Base-by-base conservation (phyloP, 768 basidiomycete genomes). In the Rhizopogon vinicolor region DNA sequence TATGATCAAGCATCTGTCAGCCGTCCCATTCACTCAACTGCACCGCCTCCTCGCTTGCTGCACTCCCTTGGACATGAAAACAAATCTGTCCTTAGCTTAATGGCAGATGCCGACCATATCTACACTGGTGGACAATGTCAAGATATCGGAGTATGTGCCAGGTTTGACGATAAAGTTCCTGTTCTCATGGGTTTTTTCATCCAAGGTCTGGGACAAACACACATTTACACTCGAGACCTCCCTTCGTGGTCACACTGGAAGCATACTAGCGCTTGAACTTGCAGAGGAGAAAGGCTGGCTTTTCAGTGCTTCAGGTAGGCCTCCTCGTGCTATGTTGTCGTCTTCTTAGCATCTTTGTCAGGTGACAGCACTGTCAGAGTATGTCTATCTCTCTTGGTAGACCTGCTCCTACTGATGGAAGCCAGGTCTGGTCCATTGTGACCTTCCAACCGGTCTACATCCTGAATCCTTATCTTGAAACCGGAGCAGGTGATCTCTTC, bases 301-400 rank as follows among this genome's bases (percentile, higher is more conserved):
- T 28, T 90, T 97, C 64, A 96, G 93, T 60, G 87, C 92, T 5
- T 93, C 92, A 44, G 89, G 93, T 90, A 67, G 56, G 79, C 62
- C 10, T 52, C 35, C 0, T 29, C 13, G 19, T 37, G 1, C 44
- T 48, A 40, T 44, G 19, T 49, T 45, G 39, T 16, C 16, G 5
- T 37, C 40, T 28, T 13, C 45, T 54, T 51, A 56, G 51, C 22
- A 60, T 6, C 16, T 48, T 56, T 41, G 49, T 10, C 52, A 93
- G 93, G 91, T 12, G 93, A 95, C 60, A 92, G 91, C 61, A 94
- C 92, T 7, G 79, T 97, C 40, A 75, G 93, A 63, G 91, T 93
- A 67, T 49, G 83, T 74, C 43, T 37, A 16, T 44, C 18, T 29
- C 56, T 46, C 33, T 40, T 43, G 3, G 7, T 51, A 31, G 12